phyloP scores from a whole-genome alignment of 2,329 filamentous ascomycete species.

The Talaromyces marneffei region DNA sequence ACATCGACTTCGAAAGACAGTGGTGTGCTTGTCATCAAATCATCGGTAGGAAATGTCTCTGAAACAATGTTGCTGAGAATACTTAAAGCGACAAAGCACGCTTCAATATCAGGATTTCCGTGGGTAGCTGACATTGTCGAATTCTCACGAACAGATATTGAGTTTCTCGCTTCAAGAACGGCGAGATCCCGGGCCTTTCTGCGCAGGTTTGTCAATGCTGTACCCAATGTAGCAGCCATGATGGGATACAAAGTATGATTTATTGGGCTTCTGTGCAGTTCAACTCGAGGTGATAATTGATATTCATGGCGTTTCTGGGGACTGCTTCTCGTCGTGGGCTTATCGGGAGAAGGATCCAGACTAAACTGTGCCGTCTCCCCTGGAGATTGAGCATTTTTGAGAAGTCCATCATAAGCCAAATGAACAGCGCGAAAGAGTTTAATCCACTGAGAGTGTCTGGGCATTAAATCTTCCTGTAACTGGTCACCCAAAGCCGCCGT shows the following conservation, averaged over 20 bases:
- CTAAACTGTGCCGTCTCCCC: not conserved
- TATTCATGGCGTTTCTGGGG: not conserved
- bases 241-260: not conserved
- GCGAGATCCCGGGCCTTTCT: not conserved
- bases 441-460: slow-evolving; percentile 35
- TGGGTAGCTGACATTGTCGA: not conserved
- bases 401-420: slow-evolving; percentile 30
- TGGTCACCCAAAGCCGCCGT: slow-evolving; percentile 17
- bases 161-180: not conserved
- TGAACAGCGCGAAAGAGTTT: slow-evolving; percentile 34
- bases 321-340: not conserved
- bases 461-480: slow-evolving; percentile 25
- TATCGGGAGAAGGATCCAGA: not conserved
- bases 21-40: slow-evolving; percentile 12
- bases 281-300: not conserved
- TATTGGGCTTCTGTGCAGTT: not conserved
- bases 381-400: slow-evolving; percentile 14
- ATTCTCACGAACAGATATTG: no score
- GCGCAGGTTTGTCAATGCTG: not conserved
- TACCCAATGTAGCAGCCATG: not conserved
- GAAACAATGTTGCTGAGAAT: slow-evolving; percentile 21
- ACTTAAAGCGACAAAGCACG: slow-evolving; percentile 18
- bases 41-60: slow-evolving; percentile 12
- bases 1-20: slow-evolving; percentile 3
- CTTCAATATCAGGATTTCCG: slow-evolving; percentile 9